Evolutionary conservation across 768 basidiomycete species (phyloP), one percentile per base, ranked within the genome.

Genomic region (Naganishia vaughanmartiniae): DNA sequence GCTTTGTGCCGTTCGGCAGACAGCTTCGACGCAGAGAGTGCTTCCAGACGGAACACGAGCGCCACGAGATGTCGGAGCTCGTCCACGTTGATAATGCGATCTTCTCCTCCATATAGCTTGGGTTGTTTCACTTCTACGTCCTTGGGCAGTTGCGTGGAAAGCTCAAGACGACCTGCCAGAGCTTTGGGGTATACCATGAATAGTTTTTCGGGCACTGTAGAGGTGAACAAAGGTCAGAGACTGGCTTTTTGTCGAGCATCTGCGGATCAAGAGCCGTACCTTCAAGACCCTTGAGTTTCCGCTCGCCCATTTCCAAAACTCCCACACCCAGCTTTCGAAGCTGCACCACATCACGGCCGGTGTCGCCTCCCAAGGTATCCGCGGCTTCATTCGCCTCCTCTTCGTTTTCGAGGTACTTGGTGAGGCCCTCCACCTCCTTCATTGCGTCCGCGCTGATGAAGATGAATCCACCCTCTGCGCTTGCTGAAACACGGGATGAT

Each of bases 281-380:
- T 81, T 98, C 95, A 63, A 98, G 84, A 14, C 96, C 96, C 81
- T 98, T 98, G 72, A 98, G 87, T 79, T 92, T 93, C 73, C 89
- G 85, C 81, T 97, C 93, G 5, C 96, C 95, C 21, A 94, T 85
- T n/a, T 85, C 84, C 36, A 88, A 84, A 67, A 93, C 85, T 39
- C 84, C 83, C 45, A 92, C 84, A 0, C 89, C 89, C 75, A 93
- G 84, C 28, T 86, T 84, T 34, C 86, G 86, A 70, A 98, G 87
- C 9, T 88, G 90, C 28, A 91, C 89, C 60, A 94, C 83, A 70
- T 85, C 83, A 39, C 80, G 73, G 72, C 81, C 81, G 57, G 78
- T 63, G 48, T 80, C 79, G 5, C 69, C 68, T n/a, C 80, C 80
- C 30, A 83, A 55, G 2, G 60, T 34, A 46, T 80, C 76, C 26